Evolutionary conservation across 2,329 filamentous ascomycete genomes (phyloP).

Genomic region (Sporothrix inflata): DNA sequence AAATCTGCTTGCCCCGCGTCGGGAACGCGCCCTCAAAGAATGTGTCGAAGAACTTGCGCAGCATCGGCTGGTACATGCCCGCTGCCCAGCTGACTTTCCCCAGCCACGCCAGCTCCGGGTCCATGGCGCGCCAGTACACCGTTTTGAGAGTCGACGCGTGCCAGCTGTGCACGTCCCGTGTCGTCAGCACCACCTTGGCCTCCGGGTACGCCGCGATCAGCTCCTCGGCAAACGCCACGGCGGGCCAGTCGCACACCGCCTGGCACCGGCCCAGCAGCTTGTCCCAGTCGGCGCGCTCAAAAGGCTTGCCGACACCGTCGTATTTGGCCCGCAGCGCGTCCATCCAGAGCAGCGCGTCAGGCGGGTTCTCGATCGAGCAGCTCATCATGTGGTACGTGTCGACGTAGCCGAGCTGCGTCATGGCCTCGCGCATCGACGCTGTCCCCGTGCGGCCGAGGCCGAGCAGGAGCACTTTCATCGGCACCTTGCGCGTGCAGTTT

Average conservation of each 20-base stretch:
- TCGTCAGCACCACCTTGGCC: constrained; percentile 52
- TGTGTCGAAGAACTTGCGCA: constrained; percentile 31
- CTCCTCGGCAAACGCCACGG: constrained; percentile 46
- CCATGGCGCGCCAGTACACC: constrained; percentile 29
- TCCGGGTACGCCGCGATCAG: constrained; percentile 52
- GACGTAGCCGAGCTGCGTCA: constrained; percentile 67
- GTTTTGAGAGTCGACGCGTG: constrained; percentile 38
- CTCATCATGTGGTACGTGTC: constrained; percentile 77
- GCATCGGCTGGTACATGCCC: constrained; percentile 31
- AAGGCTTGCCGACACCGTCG: constrained; percentile 61
- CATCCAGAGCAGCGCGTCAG: constrained; percentile 70
- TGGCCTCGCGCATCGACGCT: constrained; percentile 67
- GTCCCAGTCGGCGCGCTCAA: constrained; percentile 66
- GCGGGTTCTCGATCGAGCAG: constrained; percentile 68
- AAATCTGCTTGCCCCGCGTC: constrained; percentile 27
- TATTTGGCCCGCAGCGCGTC: constrained; percentile 61
- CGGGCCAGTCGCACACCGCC: constrained; percentile 33
- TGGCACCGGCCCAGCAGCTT: constrained; percentile 30
- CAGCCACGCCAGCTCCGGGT: constrained; percentile 25
- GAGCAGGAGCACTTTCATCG: constrained; percentile 73
- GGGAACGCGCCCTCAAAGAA: constrained; percentile 30
- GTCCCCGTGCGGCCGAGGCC: constrained; percentile 73
- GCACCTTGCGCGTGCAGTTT: constrained; percentile 66
- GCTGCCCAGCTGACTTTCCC: constrained; percentile 26
- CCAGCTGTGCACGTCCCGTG: constrained; percentile 48